Conservation (phyloP, 2,329 filamentous ascomycete genomes). For the Aureobasidium sp. region DNA sequence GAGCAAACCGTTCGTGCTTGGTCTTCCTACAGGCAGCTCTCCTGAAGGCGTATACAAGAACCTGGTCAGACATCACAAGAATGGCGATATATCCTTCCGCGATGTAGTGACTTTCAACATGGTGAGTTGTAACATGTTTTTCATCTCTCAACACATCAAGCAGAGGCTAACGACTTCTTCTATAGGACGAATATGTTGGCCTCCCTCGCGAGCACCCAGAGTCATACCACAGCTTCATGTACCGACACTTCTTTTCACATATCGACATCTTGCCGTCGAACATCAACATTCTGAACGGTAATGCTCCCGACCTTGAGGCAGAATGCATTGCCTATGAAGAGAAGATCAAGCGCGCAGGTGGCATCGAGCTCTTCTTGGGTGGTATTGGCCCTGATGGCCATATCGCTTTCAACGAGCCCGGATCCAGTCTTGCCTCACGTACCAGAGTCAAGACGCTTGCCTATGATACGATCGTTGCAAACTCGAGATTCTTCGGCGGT, state of each 20-base stretch:
- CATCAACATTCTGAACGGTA: constrained; percentile 78
- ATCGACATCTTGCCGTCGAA: constrained; percentile 74
- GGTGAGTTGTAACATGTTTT: constrained; percentile 38
- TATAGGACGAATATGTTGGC: constrained; percentile 75
- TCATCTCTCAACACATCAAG: neutral
- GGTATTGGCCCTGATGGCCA: constrained; percentile 82
- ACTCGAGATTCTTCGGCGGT: constrained; percentile 74
- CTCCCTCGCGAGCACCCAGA: constrained; percentile 75
- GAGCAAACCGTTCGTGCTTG: constrained; percentile 69
- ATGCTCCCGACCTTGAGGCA: constrained; percentile 62
- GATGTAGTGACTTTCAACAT: constrained; percentile 91
- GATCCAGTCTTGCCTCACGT: constrained; percentile 65
- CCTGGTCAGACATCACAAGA: constrained; percentile 62
- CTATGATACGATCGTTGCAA: constrained; percentile 78
- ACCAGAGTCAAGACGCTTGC: constrained; percentile 81
- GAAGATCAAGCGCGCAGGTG: constrained; percentile 63
- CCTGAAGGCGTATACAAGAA: constrained; percentile 70
- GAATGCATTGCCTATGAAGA: constrained; percentile 75
- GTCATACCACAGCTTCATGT: constrained; percentile 90
- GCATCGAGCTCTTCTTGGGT: constrained; percentile 78
- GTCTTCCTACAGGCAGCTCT: constrained; percentile 74
- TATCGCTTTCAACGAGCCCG: constrained; percentile 86
- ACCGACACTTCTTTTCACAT: constrained; percentile 81
- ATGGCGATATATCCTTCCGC: constrained; percentile 70
- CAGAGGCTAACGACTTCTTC: neutral